These are phyloP conservation scores for Jacaranda mimosifolia DNA, from an alignment of 257 asterid species.

Conservation along the genomic window DNA sequence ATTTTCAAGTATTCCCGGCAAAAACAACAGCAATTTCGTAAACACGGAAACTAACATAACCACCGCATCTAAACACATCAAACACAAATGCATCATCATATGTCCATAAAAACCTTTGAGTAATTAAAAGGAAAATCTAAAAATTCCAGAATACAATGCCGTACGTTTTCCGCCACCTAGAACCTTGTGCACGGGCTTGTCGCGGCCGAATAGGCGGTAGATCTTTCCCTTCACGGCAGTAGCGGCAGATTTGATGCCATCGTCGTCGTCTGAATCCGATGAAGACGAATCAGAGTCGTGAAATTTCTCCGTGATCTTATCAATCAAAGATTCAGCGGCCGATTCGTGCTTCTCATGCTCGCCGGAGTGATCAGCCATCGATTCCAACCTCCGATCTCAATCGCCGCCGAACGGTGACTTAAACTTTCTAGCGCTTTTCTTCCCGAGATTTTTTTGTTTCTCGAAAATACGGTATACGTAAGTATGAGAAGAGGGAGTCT, in stretches of 20 bases:
- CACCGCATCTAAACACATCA: constrained; percentile 15
- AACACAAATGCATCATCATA: constrained; percentile 1
- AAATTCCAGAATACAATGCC: constrained; percentile 30
- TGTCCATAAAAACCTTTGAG: neutral
- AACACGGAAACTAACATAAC: constrained; percentile 10
- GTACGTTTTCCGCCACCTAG: constrained; percentile 91
- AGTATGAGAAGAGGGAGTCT: constrained; percentile 21
- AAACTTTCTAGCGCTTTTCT: constrained; percentile 23
- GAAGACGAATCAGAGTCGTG: constrained; percentile 71
- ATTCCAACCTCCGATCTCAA: constrained; percentile 47
- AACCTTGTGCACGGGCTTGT: constrained; percentile 76
- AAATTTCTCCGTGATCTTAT: constrained; percentile 68
- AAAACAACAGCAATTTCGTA: neutral
- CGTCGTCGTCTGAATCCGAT: constrained; percentile 71
- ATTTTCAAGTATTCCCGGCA: neutral
- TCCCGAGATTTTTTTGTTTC: constrained; percentile 17
- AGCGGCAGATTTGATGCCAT: constrained; percentile 52
- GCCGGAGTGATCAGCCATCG: constrained; percentile 76
- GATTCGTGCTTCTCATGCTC: constrained; percentile 63
- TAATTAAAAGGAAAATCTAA: constrained; percentile 17
- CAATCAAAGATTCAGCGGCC: constrained; percentile 58
- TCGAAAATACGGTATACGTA: constrained; percentile 14
- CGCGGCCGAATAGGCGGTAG: constrained; percentile 87
- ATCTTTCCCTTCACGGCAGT: constrained; percentile 63
- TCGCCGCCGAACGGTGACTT: constrained; percentile 42